Base-by-base conservation (phyloP, 1,284 basidiomycete genomes). In the Tilletia setariae region DNA sequence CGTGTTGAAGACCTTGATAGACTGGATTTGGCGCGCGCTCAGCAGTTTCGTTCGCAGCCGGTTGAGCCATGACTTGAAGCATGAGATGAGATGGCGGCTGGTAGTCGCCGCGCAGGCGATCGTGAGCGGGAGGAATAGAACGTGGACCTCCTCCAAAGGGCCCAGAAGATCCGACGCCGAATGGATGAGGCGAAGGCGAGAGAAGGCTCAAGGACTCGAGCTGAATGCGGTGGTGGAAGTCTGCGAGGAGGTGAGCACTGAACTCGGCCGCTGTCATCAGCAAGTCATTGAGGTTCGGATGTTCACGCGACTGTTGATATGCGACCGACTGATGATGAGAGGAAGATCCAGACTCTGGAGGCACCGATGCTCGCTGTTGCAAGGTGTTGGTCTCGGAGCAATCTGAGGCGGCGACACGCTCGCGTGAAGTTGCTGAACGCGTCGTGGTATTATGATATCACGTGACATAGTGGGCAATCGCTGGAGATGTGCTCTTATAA, bases 121-220 rank as follows among this genome's bases (percentile, higher is more conserved):
- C 56, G 25, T 61, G 56, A 13, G 56, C 19, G 66, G 69, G 2
- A 66, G 68, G 64, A 70, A 72, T 56, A 65, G 68, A 53, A 30
- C 49, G 68, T 68, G 70, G 44, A 67, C 64, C 68, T 1, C 74
- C 74, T 8, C 72, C 71, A 42, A 76, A 76, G 1, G 74, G 69
- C 16, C 71, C 74, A 11, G 69, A 63, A 1, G 25, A 47, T 6
- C 40, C 13, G 2, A 66, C 69, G 11, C 69, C 74, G 40, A 76
- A 76, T 2, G 74, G 72, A 63, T 71, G 67, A 25, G 56, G 59
- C 43, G 72, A 72, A 3, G 74, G 74, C 30, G 72, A 70, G 13
- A 47, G 32, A 35, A 1, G 1, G 40, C 32, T 28, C 49, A 13
- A 21, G 56, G n/a, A 4, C 35, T 46, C 11, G 53, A 49, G 30